Evolutionary conservation across 768 basidiomycete species (phyloP), one percentile per base, ranked within the genome.

Genomic region (Boletus tomentosulus): DNA sequence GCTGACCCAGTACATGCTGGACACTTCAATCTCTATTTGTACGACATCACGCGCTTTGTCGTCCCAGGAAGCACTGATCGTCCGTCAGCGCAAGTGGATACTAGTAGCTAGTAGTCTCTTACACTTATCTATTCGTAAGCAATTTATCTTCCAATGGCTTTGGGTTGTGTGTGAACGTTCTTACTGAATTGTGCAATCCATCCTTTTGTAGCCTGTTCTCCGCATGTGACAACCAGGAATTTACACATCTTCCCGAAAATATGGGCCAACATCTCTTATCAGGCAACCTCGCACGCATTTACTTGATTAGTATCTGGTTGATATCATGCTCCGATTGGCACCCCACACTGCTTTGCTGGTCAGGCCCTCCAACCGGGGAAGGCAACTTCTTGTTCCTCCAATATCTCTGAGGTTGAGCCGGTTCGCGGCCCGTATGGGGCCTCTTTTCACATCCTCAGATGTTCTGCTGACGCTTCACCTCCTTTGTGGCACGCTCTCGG

Each of bases 401-500:
- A 28, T 31, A 35, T 35, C 27, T 35, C 39, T 45, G 35, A 28
- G 22, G 34, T 16, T 3, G 12, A 13, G 28, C 41, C 41, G 38
- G 37, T 22, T 42, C 27, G 37, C 19, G 22, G 15, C 27, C 16
- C 27, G 11, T 10, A 43, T 42, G 34, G 43, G 34, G 33, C 16
- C 16, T 30, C 27, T 60, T 67, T 52, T 53, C 48, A 53, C 46
- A 46, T 48, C 44, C 57, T 65, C 61, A 31, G 65, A 27, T 28
- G 44, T 48, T 49, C 54, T 59, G 57, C 56, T 51, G 27, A 50
- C 42, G 66, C 66, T 48, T 66, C 58, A 47, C 46, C 51, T 55
- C 56, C 65, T 63, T 66, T 57, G 65, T 66, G 65, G 65, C 65
- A 66, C 66, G 13, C 66, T 58, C 66, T 59, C 6, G 66, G 63